Conservation (phyloP, 2,329 filamentous ascomycete genomes). For the Sporothrix curviconia region DNA sequence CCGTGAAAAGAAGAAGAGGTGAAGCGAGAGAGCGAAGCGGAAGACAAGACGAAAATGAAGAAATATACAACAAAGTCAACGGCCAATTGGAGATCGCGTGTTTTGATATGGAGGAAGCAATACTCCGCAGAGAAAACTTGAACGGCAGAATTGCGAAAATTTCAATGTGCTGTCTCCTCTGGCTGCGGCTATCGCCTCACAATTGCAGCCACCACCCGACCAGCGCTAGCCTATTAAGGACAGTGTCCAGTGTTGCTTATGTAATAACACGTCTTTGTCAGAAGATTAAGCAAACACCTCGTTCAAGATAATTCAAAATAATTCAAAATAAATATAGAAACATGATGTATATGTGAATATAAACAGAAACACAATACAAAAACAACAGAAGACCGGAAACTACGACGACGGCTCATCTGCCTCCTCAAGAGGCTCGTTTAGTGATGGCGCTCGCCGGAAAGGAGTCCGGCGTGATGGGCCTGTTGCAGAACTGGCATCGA, state of each 20-base stretch:
- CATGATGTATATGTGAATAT: background rate
- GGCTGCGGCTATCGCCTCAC: background rate
- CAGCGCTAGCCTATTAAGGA: background rate
- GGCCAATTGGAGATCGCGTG: conserved; percentile 7
- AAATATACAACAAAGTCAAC: background rate
- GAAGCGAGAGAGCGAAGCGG: background rate
- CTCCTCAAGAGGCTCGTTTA: conserved; percentile 2
- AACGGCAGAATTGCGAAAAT: conserved; percentile 6
- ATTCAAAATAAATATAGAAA: background rate
- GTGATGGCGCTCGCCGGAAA: conserved; percentile 4
- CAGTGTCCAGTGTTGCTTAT: background rate
- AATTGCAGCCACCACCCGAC: background rate
- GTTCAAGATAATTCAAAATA: background rate
- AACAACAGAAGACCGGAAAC: background rate
- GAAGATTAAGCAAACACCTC: background rate
- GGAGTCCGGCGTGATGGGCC: background rate
- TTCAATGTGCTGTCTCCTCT: conserved; percentile 2
- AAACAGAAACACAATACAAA: background rate
- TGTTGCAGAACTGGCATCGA: background rate
- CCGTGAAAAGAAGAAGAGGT: background rate
- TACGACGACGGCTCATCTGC: background rate
- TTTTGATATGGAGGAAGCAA: background rate
- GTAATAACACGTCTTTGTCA: background rate
- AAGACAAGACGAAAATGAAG: background rate
- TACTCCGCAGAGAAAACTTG: background rate